These are phyloP conservation scores for Berberis vulgaris DNA, from an alignment of 164 flowering plant species.

Conservation along the genomic window DNA sequence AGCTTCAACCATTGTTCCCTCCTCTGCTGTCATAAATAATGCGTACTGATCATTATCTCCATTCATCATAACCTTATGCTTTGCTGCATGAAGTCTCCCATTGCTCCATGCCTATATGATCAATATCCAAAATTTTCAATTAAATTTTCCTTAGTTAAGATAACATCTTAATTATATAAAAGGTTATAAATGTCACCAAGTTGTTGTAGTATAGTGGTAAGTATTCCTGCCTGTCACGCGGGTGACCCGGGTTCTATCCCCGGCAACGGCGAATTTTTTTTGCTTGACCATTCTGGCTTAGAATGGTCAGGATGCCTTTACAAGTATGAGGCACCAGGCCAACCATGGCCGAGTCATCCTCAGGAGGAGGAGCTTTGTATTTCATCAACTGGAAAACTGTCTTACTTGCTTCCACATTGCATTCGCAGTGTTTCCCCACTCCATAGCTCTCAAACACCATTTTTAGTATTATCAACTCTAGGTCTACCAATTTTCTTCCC, in stretches of 20 bases:
- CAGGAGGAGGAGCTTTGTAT: neutral
- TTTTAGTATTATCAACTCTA: neutral
- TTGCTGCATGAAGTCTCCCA: neutral
- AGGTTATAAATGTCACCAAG: no score
- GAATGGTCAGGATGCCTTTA: neutral
- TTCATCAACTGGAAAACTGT: neutral
- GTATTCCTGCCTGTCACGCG: conserved; percentile 39
- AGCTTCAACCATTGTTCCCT: neutral
- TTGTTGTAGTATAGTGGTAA: conserved; percentile 38
- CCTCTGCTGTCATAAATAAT: neutral
- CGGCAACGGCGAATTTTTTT: conserved; percentile 27
- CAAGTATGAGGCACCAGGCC: neutral
- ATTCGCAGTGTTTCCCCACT: neutral
- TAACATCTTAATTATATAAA: no score
- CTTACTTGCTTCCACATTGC: neutral
- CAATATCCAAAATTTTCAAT: no score
- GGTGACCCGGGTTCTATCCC: conserved; percentile 39
- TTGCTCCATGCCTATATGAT: neutral
- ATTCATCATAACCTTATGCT: neutral
- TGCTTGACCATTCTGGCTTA: neutral
- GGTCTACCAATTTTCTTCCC: neutral
- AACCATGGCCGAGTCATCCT: neutral
- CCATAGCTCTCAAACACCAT: neutral
- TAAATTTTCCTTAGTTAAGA: no score
- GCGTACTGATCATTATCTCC: neutral